Base-by-base conservation (phyloP, 495 filamentous ascomycete genomes). In the Lasiosphaeria miniovina region DNA sequence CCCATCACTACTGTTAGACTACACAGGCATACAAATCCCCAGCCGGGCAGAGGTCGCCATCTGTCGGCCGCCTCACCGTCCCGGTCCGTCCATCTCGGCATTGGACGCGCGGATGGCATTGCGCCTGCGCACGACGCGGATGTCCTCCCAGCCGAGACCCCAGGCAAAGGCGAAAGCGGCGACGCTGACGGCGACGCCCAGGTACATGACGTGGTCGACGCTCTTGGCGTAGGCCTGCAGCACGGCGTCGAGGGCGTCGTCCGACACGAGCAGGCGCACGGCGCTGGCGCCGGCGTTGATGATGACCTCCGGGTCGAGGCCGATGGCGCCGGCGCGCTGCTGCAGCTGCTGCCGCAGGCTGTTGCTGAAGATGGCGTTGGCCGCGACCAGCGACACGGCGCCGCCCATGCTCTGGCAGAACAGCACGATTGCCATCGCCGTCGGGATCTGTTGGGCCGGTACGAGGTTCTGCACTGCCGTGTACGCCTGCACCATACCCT, bases 401-500 rank as follows among this genome's bases (percentile, higher is more conserved):
- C 68, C 75, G 49, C 71, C 71, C 8, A 80, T 60, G n/a, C 61
- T 74, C 52, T 78, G 75, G 38, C 46, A 56, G 61, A 80, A 79
- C 41, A 75, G 69, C 35, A 81, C 58, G 50, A 82, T 57, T 1
- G 80, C 71, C 70, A 80, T 79, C 14, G 68, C 75, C 14, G 75
- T 67, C 32, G 80, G 70, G 36, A 80, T 65, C 49, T 79, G 67
- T 6, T 58, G 58, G 36, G 61, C 56, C 1, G 72, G 66, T 14
- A 80, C 61, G 4, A 65, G 56, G 65, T 72, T 74, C 67, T 83
- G 80, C 31, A 82, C 66, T 5, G 79, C 77, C 45, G 81, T 71
- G 36, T 77, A 56, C 4, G 75, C 64, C 55, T 74, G 24, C 24
- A 24, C 24, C 24, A 24, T 2, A 66, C 49, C 76, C 70, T 24